Conservation (phyloP, 1,284 basidiomycete genomes). For the Anthracocystis panici-leucophaei region DNA sequence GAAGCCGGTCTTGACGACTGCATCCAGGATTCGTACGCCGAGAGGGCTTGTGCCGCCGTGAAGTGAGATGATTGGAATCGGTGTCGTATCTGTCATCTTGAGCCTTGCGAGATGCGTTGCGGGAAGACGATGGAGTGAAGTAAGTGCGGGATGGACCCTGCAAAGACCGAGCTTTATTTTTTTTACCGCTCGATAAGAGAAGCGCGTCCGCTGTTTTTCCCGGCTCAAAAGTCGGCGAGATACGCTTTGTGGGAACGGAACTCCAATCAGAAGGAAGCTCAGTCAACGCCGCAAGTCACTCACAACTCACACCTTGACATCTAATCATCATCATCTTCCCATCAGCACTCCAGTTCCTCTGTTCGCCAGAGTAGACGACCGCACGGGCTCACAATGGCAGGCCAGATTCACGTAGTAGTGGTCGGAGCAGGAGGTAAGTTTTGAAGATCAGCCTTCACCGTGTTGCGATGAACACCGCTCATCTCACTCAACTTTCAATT, state of each 20-base stretch:
- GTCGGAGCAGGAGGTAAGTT: conserved; percentile 59
- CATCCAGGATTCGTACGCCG: conserved; percentile 36
- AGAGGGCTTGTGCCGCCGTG: conserved; percentile 8
- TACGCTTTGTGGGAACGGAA: background rate
- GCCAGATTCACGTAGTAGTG: conserved; percentile 34
- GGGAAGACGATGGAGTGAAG: background rate
- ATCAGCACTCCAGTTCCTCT: no score
- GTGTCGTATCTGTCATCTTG: conserved; percentile 21
- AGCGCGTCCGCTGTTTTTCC: conserved; percentile 15
- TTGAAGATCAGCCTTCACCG: background rate
- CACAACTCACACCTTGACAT: background rate
- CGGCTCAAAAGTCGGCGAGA: conserved; percentile 23
- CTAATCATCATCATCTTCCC: background rate
- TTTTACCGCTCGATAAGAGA: conserved; percentile 3
- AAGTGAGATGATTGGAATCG: conserved; percentile 51
- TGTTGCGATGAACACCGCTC: background rate
- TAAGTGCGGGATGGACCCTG: conserved; percentile 1
- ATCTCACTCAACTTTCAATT: background rate
- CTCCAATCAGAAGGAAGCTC: conserved; percentile 1
- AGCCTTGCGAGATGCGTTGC: background rate
- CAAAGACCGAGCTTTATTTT: conserved; percentile 7
- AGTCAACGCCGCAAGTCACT: background rate
- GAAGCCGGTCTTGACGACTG: conserved; percentile 51
- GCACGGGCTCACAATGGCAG: background rate
- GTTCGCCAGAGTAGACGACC: no score